Conservation (phyloP, 345 rosid species). For the Melaleuca alternifolia region DNA sequence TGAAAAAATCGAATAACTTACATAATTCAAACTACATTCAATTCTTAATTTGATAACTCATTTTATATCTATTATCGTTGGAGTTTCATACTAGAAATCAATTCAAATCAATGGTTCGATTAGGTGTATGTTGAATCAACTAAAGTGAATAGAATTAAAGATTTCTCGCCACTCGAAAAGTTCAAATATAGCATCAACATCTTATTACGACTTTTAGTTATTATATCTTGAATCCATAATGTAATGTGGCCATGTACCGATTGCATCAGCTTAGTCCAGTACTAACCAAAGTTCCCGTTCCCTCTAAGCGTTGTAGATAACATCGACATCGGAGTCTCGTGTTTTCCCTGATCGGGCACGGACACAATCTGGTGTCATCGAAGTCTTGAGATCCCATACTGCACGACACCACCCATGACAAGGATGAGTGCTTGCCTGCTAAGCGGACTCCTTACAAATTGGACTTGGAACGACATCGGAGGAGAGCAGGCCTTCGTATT, state of each 20-base stretch:
- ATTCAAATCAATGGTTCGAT: background rate
- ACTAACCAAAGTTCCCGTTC: background rate
- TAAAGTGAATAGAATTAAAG: background rate
- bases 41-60: background rate
- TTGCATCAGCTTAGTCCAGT: background rate
- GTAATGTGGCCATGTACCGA: background rate
- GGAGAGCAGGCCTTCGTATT: conserved; percentile 3
- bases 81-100: background rate
- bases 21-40: background rate
- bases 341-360: too few species aligned
- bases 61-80: background rate
- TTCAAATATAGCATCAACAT: background rate
- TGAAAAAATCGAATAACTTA: background rate
- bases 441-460: too few species aligned
- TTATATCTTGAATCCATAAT: background rate
- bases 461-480: background rate
- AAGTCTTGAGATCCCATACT: too few species aligned
- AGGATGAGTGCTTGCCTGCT: too few species aligned
- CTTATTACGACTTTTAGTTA: too few species aligned
- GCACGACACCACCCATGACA: too few species aligned
- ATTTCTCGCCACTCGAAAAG: too few species aligned
- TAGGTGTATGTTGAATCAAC: background rate
- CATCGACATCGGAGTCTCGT: too few species aligned
- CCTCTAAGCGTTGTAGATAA: too few species aligned
- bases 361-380: too few species aligned